These are phyloP conservation scores for Trichophyton schoenleinii DNA, from an alignment of 2,329 filamentous ascomycete species.

Conservation along the genomic window DNA sequence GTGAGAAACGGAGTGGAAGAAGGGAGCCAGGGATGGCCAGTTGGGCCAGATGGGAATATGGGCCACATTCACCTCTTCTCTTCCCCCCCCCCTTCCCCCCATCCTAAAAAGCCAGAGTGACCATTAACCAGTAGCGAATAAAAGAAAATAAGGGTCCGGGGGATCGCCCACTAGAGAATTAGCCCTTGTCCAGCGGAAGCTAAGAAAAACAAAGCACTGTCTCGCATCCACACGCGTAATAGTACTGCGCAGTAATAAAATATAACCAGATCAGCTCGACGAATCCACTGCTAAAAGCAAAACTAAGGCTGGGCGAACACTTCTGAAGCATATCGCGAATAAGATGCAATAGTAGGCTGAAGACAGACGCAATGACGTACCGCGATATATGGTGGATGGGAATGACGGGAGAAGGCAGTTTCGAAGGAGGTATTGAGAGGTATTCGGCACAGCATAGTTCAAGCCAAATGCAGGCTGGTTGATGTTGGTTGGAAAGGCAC, in stretches of 20 bases:
- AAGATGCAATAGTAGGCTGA: neutral
- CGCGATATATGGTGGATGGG: neutral
- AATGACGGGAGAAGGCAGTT: neutral
- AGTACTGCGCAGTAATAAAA: neutral
- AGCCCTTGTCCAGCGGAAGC: conserved; percentile 11
- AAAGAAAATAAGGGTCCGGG: conserved; percentile 5
- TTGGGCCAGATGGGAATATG: conserved; percentile 2
- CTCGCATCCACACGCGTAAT: neutral
- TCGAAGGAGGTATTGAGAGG: neutral
- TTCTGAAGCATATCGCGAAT: neutral
- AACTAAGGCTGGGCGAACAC: neutral
- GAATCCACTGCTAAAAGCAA: neutral
- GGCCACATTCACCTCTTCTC: neutral
- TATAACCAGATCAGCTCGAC: neutral
- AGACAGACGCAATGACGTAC: neutral
- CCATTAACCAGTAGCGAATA: conserved; percentile 1
- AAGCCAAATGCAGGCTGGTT: conserved; percentile 1
- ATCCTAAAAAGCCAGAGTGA: neutral
- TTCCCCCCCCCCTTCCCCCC: neutral
- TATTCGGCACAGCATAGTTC: neutral
- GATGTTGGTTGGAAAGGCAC: neutral
- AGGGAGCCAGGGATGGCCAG: neutral
- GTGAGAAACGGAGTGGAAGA: neutral
- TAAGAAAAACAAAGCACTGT: conserved; percentile 11
- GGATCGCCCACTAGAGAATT: conserved; percentile 10